Evolutionary conservation across 352 stramenopile genomes (phyloP), one percentile per base, ranked within the genome.

Genomic region (Phytophthora pisi): DNA sequence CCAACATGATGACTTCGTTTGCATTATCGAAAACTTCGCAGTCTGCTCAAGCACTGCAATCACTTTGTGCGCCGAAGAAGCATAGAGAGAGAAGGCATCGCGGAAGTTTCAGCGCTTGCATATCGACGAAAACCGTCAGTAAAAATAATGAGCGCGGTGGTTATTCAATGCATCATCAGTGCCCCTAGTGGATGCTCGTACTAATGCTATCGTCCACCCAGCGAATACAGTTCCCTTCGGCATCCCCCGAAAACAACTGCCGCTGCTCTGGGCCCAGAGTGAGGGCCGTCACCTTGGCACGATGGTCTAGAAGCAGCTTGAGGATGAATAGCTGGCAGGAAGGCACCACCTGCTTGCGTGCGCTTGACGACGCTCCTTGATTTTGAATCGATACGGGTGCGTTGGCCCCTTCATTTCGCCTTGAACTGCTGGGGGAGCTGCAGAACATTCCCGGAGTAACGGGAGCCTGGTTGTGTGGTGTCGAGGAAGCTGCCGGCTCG

Each of bases 191-290:
- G 28, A 84, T 77, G 53, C 81, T 86, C 31, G 73, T 78, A 40
- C 78, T 88, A 50, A 90, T 73, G 58, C 84, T 95, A 51, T 93
- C 86, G 58, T 95, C 86, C 7, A 91, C 64, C 86, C 86, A 94
- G n/a, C 84, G 84, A 51, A 92, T 92, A 54, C 84, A 93, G 28
- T 80, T 78, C 0, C 86, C 86, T 38, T 92, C 84, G 0, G 64
- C 71, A 53, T 94, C 86, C 2, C 78, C 81, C 3, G 86, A 92
- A 28, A 92, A 59, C 7, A 94, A 40, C 59, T 94, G 84, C 0
- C 86, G 78, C 53, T 94, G 86, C 23, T 94, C 84, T 0, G 47
- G 23, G 11, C 79, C 75, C 9, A 94, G 50, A 4, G 72, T 83
- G 1, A 94, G 64, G 5, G 84, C 74, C 2, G 86, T 93, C 51